Evolutionary conservation across 148 eudicot species (phyloP), one percentile per base, ranked within the genome.

Genomic region (Pouteria glomerata): DNA sequence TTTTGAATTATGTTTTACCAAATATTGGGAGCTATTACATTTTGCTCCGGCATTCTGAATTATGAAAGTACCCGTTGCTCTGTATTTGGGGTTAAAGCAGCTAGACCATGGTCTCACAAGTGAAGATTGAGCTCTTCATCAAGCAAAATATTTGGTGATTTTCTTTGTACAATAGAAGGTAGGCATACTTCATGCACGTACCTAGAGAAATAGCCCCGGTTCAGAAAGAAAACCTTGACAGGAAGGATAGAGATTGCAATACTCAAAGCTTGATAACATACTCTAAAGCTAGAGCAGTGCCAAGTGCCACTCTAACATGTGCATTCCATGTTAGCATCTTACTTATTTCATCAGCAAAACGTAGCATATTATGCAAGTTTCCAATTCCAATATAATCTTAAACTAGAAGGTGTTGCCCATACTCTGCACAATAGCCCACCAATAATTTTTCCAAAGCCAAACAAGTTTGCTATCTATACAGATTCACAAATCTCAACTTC

Each of bases 111-210:
- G 78, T 91, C 98, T 74, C 96, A 95, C 68, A 95, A 77, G 65
- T 89, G 98, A 41, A 97, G 90, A 82, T 88, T 91, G 57, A 89
- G 85, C 81, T 95, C 96, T 26, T 95, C 97, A 57, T 95, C 98
- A 21, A 95, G 89, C 57, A 95, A 84, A 75, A 95, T 95, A 73
- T 95, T 95, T 44, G 97, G 96, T 15, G 98, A 91, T 80, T 91
- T 95, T 74, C 88, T 84, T 85, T 91, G 98, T 74, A 95, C 97
- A 80, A 91, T 92, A 14, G 98, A 86, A 76, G 98, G 97, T 78
- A 89, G 77, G 78, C 98, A 95, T 23, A 95, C 98, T 85, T 95
- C 98, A 80, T 95, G 97, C 96, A 91, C 80, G 83, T 95, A 94
- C 90, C 97, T 91, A 77, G 50, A 66, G 41, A 67, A 44, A 65